Evolutionary conservation across 192 early-diverging fungal genomes (phyloP).

Genomic region (Coemansia asiatica): DNA sequence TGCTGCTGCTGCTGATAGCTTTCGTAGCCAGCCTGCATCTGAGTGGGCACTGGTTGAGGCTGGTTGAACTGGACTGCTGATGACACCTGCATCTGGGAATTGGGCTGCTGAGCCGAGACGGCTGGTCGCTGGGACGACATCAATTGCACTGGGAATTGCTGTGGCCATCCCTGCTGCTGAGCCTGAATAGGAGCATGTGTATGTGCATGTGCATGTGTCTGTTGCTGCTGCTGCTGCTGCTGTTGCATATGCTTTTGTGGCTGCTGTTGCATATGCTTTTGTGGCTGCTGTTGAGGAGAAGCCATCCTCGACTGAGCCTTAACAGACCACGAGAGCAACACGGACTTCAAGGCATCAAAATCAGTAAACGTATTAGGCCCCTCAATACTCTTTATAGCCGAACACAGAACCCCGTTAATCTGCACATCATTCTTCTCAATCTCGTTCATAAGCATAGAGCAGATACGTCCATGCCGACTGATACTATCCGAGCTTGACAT

Average conservation of each 20-base stretch:
- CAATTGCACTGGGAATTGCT: constrained; percentile 3
- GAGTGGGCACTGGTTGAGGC: no score
- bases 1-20: constrained; percentile 1
- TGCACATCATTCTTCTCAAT: background rate
- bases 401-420: background rate
- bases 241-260: constrained; percentile 1
- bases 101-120: background rate
- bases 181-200: no score
- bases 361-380: background rate
- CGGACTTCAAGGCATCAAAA: background rate
- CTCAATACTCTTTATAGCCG: background rate
- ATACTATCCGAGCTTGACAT: background rate
- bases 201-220: no score
- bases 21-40: no score
- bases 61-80: background rate
- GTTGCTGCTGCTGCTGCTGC: background rate
- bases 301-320: background rate
- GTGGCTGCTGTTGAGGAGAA: background rate
- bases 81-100: no score
- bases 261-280: background rate
- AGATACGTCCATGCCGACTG: background rate
- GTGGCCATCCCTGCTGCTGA: constrained; percentile 12
- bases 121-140: background rate
- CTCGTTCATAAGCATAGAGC: background rate
- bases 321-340: background rate